phyloP scores from a whole-genome alignment of 306 rosid genomes.

The Cucurbita pepo region DNA sequence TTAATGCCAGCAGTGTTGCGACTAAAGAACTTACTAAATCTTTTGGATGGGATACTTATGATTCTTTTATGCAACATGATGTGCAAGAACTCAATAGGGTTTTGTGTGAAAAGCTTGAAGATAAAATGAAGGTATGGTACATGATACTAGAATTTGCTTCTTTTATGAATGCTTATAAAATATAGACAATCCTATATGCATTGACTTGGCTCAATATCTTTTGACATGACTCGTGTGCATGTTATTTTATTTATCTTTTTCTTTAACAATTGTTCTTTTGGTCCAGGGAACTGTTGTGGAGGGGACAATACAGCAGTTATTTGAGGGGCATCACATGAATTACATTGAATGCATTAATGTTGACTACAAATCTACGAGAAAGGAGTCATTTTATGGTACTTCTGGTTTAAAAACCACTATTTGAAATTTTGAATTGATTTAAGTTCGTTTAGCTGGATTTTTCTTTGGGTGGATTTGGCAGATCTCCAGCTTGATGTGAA shows the following conservation, averaged over 20 bases:
- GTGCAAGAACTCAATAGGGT: conserved; percentile 96
- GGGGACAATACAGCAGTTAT: conserved; percentile 83
- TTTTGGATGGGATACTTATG: conserved; percentile 92
- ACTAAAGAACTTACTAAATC: conserved; percentile 88
- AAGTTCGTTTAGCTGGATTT: background rate
- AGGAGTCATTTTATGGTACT: conserved; percentile 89
- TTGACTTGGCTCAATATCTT: background rate
- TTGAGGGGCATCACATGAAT: conserved; percentile 97
- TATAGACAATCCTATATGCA: background rate
- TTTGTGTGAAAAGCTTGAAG: conserved; percentile 89
- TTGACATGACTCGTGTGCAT: background rate
- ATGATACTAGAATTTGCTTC: conserved; percentile 1
- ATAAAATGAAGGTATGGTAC: conserved; percentile 87
- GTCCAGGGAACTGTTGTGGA: conserved; percentile 92
- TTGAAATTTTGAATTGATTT: background rate
- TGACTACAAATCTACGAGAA: conserved; percentile 83
- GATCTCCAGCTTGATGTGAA: conserved; percentile 96
- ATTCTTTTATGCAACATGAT: conserved; percentile 94
- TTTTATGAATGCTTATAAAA: background rate
- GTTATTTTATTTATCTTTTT: conserved; percentile 6
- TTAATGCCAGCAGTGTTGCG: conserved; percentile 73
- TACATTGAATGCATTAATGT: conserved; percentile 86
- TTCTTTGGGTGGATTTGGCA: conserved; percentile 13
- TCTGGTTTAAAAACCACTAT: conserved; percentile 7
- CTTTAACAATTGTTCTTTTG: conserved; percentile 10